Conservation (phyloP, 306 rosid genomes). For the Acacia acuminata region DNA sequence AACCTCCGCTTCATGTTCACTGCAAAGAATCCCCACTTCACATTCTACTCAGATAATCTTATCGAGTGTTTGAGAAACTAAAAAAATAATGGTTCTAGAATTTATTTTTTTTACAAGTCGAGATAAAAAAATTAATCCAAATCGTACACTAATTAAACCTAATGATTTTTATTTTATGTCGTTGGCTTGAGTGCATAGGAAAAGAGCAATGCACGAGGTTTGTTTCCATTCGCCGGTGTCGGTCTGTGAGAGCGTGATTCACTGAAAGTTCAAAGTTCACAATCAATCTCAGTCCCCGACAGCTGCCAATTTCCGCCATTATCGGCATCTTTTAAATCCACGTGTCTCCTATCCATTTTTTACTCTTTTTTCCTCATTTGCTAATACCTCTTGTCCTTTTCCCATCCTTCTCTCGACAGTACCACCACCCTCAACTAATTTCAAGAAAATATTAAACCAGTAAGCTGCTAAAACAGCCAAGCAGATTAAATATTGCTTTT, state of each 20-base stretch:
- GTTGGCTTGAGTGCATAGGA: neutral
- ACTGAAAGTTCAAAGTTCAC: neutral
- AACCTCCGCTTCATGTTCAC: too few species aligned
- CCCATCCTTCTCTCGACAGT: neutral
- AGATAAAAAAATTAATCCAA: too few species aligned
- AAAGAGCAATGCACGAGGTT: neutral
- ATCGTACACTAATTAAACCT: too few species aligned
- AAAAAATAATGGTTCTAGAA: too few species aligned
- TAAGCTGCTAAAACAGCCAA: constrained; percentile 2
- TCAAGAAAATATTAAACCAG: constrained; percentile 12
- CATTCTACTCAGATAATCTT: too few species aligned
- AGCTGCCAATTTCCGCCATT: constrained; percentile 57
- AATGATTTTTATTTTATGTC: too few species aligned
- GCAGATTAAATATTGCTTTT: neutral
- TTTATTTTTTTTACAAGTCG: too few species aligned
- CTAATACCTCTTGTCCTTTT: neutral
- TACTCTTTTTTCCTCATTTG: neutral
- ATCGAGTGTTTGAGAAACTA: too few species aligned
- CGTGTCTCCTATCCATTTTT: constrained; percentile 31
- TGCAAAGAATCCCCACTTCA: too few species aligned
- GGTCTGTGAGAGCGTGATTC: constrained; percentile 26
- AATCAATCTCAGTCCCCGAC: constrained; percentile 28
- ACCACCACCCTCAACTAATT: neutral
- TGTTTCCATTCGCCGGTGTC: neutral
- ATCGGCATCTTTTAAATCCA: constrained; percentile 43